A percentile compares a stretch with the other conserved stretches of the same genome.
Conservation (phyloP, 345 rosid genomes). For the Melastoma malabathricum region DNA sequence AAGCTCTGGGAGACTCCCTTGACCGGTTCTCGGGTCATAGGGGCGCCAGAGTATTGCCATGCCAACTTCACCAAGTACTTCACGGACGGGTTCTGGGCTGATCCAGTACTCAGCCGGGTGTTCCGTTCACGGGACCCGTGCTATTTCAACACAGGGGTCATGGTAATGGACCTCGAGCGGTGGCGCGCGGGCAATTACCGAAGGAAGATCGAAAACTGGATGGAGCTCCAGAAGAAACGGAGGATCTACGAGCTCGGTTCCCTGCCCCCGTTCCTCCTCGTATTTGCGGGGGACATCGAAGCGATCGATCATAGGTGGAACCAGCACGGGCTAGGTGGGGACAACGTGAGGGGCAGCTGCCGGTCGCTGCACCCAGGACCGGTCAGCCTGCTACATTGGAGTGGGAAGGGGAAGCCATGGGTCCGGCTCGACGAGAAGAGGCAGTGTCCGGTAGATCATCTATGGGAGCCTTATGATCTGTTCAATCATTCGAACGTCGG, state of each 20-base stretch:
- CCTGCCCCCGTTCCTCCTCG: conserved; percentile 78
- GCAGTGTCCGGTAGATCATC: conserved; percentile 63
- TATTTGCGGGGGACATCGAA: conserved; percentile 71
- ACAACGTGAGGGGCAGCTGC: conserved; percentile 79
- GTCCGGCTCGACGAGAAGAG: conserved; percentile 55
- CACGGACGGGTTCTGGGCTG: conserved; percentile 73
- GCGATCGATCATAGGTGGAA: conserved; percentile 82
- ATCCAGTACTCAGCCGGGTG: conserved; percentile 46
- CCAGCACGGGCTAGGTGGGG: conserved; percentile 95
- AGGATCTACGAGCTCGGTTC: conserved; percentile 90
- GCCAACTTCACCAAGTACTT: conserved; percentile 90
- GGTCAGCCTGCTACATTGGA: conserved; percentile 91
- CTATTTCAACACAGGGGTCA: conserved; percentile 92
- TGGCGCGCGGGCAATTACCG: conserved; percentile 76
- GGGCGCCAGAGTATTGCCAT: conserved; percentile 94
- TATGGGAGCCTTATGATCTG: conserved; percentile 82
- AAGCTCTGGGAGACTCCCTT: conserved; percentile 59
- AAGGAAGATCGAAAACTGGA: conserved; percentile 67
- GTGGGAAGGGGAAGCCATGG: conserved; percentile 99
- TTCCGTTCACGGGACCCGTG: conserved; percentile 54
- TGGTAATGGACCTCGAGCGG: conserved; percentile 74
- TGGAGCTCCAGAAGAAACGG: conserved; percentile 57
- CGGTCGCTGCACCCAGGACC: conserved; percentile 76
- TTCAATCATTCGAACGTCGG: neutral
- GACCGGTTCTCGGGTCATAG: conserved; percentile 47